Evolutionary conservation across 2,329 filamentous ascomycete species (phyloP).

Genomic region (Fusarium palustre): DNA sequence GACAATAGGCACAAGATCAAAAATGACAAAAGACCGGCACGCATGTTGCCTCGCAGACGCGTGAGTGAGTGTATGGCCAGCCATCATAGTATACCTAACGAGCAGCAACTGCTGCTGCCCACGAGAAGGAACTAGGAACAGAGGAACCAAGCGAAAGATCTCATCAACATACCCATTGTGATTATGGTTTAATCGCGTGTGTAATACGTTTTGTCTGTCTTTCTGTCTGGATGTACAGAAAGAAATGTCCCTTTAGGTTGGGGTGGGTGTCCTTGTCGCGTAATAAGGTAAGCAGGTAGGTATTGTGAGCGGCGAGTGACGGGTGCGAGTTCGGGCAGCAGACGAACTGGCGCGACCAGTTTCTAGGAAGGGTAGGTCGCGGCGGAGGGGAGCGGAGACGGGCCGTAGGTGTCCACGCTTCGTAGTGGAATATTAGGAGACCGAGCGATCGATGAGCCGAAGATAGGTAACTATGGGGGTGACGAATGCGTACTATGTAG

Average conservation of each 20-base stretch:
- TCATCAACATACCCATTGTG: constrained; percentile 48
- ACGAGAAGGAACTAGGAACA: constrained; percentile 2
- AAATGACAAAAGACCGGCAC: constrained; percentile 32
- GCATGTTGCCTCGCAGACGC: constrained; percentile 38
- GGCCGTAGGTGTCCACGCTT: constrained; percentile 45
- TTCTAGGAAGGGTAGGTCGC: constrained; percentile 41
- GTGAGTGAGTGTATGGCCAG: constrained; percentile 27
- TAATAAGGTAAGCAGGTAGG: constrained; percentile 31
- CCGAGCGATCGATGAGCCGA: constrained; percentile 25
- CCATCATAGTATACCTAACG: constrained; percentile 8
- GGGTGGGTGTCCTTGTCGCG: constrained; percentile 47
- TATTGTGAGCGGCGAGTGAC: constrained; percentile 42
- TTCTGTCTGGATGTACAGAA: constrained; percentile 36
- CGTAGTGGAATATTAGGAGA: constrained; percentile 33
- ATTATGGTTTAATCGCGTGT: constrained; percentile 36
- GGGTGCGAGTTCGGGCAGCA: constrained; percentile 40
- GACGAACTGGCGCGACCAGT: constrained; percentile 38
- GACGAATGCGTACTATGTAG: constrained; percentile 22
- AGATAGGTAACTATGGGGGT: constrained; percentile 44
- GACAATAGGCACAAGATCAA: constrained; percentile 27
- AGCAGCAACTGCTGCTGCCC: constrained; percentile 11
- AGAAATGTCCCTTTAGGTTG: constrained; percentile 41
- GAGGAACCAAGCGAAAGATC: constrained; percentile 39
- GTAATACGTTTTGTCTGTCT: constrained; percentile 26
- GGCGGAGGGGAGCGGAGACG: constrained; percentile 46